Evolutionary conservation across 805 yeast genomes (phyloP).

Genomic region (Candida namnaoensis): DNA sequence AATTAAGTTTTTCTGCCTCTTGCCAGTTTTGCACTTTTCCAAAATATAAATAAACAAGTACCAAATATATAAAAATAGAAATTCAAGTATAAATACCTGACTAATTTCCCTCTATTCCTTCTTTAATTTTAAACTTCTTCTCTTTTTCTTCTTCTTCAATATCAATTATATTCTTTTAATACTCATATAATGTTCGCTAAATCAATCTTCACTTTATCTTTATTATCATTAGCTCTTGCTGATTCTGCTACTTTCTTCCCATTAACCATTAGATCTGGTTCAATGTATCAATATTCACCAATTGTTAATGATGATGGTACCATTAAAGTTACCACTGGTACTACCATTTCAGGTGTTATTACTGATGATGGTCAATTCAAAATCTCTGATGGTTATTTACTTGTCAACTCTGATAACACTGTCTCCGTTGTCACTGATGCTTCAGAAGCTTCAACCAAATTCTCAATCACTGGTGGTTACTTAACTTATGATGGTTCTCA

Average conservation of each 20-base stretch:
- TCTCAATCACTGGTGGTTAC: conserved; percentile 27
- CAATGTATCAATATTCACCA: conserved; percentile 22
- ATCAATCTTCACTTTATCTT: conserved; percentile 16
- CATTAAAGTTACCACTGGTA: conserved; percentile 10
- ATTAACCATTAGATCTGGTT: conserved; percentile 26
- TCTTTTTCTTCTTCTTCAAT: too few relatives aligned
- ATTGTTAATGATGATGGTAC: conserved; percentile 12
- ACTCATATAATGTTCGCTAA: not conserved
- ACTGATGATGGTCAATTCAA: conserved; percentile 24
- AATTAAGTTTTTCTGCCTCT: too few relatives aligned
- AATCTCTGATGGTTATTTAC: conserved; percentile 21
- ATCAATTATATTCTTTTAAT: too few relatives aligned
- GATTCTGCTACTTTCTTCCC: conserved; percentile 28
- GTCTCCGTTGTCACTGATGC: conserved; percentile 17
- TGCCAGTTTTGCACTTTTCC: too few relatives aligned
- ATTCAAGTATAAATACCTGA: too few relatives aligned
- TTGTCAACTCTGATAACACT: conserved; percentile 15
- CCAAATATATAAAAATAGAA: too few relatives aligned
- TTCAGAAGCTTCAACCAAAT: conserved; percentile 26
- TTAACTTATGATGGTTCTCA: conserved; percentile 25
- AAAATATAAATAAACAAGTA: too few relatives aligned
- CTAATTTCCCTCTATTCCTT: too few relatives aligned
- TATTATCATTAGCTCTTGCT: conserved; percentile 21
- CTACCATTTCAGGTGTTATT: conserved; percentile 11
- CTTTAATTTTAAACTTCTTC: too few relatives aligned